Evolutionary conservation across 106 monocot species (phyloP).

Genomic region (Iris macrosiphon): DNA sequence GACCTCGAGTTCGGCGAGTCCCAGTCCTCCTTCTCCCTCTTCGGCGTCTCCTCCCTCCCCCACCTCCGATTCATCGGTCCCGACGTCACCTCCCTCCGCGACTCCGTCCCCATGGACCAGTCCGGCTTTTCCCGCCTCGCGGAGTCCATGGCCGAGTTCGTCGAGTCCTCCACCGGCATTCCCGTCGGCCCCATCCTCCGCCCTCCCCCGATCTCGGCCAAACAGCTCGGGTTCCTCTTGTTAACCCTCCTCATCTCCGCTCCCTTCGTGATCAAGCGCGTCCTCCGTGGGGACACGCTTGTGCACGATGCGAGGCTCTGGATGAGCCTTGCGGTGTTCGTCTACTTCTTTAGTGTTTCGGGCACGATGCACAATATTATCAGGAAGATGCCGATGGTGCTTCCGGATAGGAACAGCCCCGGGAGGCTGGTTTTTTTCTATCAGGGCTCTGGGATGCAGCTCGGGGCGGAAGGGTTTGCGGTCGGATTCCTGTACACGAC

Average conservation of each 20-base stretch:
- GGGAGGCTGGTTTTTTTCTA: conserved; percentile 74
- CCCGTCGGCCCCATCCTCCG: conserved; percentile 61
- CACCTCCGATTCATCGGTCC: conserved; percentile 68
- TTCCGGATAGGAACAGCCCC: conserved; percentile 52
- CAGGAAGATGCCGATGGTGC: conserved; percentile 71
- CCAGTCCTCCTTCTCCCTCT: conserved; percentile 64
- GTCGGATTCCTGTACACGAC: conserved; percentile 78
- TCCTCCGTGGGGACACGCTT: conserved; percentile 63
- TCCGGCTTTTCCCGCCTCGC: conserved; percentile 59
- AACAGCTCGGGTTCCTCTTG: conserved; percentile 39
- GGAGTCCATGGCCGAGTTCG: conserved; percentile 87
- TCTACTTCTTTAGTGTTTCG: conserved; percentile 94
- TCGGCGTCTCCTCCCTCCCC: conserved; percentile 77
- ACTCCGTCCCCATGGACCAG: conserved; percentile 68
- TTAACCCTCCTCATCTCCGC: conserved; percentile 28
- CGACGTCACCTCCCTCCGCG: conserved; percentile 11
- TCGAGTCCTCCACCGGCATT: conserved; percentile 51
- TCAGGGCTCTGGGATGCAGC: conserved; percentile 94
- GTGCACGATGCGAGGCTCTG: conserved; percentile 68
- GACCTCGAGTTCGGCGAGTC: conserved; percentile 90
- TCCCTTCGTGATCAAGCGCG: conserved; percentile 57
- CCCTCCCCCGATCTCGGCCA: conserved; percentile 68
- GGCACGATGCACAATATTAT: conserved; percentile 93
- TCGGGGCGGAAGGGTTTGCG: conserved; percentile 85
- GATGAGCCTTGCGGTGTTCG: conserved; percentile 68